Evolutionary conservation across 2,329 filamentous ascomycete genomes (phyloP).

Genomic region (Beauveria pseudobassiana): DNA sequence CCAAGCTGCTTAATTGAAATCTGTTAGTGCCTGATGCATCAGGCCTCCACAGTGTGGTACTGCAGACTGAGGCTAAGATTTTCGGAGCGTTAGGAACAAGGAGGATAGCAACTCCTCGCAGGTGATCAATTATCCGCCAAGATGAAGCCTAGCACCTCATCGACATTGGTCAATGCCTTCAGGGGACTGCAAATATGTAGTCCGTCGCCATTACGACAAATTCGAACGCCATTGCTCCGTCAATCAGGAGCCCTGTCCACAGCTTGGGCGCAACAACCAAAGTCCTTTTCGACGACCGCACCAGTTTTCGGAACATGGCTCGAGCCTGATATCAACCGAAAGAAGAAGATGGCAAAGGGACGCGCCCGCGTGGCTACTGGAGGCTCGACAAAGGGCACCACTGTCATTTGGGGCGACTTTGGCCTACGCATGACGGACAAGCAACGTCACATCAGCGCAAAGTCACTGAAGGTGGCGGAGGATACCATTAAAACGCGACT

Average conservation of each 20-base stretch:
- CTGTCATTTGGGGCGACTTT: conserved; percentile 93
- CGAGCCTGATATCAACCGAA: conserved; percentile 65
- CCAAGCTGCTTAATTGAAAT: conserved; percentile 22
- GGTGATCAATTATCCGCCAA: conserved; percentile 19
- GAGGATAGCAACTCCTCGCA: conserved; percentile 10
- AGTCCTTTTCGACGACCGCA: conserved; percentile 65
- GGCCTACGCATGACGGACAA: conserved; percentile 90
- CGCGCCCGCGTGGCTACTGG: conserved; percentile 82
- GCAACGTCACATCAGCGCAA: conserved; percentile 80
- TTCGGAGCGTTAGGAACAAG: conserved; percentile 22
- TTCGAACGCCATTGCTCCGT: conserved; percentile 24
- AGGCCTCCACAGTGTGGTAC: conserved; percentile 15
- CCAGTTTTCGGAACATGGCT: conserved; percentile 65
- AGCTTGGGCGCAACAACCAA: conserved; percentile 26
- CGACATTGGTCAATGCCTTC: conserved; percentile 43
- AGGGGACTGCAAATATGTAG: conserved; percentile 39
- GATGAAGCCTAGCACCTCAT: conserved; percentile 40
- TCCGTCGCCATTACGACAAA: conserved; percentile 32
- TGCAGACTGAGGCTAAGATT: conserved; percentile 20
- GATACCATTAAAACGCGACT: conserved; percentile 87
- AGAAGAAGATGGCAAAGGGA: conserved; percentile 87
- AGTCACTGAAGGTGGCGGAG: conserved; percentile 82
- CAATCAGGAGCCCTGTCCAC: conserved; percentile 23
- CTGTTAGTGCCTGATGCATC: conserved; percentile 17
- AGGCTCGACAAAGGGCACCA: conserved; percentile 86